A percentile compares a stretch with the other conserved stretches of the same genome.
Evolutionary conservation across 2,329 filamentous ascomycete genomes (phyloP).

Genomic region (Paracorniculantispora psalliotae): DNA sequence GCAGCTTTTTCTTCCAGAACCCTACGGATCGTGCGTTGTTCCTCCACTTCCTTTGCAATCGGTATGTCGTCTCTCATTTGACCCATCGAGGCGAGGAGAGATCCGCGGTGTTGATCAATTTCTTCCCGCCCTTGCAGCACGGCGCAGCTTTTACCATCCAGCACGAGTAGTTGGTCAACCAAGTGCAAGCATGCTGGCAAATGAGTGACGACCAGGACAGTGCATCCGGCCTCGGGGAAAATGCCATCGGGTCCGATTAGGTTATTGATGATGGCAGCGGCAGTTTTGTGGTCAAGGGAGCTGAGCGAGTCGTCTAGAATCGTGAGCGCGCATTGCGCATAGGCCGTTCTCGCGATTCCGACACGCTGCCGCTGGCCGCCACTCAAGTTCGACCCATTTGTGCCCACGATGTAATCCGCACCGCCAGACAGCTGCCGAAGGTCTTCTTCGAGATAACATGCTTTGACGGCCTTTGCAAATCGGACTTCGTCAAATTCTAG

Average conservation of each 20-base stretch:
- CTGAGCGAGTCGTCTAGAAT: neutral
- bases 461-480: neutral
- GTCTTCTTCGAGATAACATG: neutral
- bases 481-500: neutral
- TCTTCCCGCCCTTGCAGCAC: neutral
- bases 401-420: neutral
- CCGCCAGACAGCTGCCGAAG: neutral
- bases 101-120: neutral
- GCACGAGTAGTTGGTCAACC: neutral
- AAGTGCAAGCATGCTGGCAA: neutral
- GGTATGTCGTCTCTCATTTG: neutral
- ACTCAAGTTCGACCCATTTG: neutral
- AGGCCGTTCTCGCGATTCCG: neutral
- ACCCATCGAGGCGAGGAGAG: neutral
- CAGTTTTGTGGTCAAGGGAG: neutral
- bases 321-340: neutral
- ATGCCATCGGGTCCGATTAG: neutral
- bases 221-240: neutral
- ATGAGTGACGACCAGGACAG: neutral
- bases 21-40: neutral
- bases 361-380: slow-evolving; percentile 2
- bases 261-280: neutral
- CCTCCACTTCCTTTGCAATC: neutral
- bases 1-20: neutral
- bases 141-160: neutral